These are phyloP conservation scores for Sporothrix inflata DNA, from an alignment of 2,329 filamentous ascomycete genomes.

Conservation along the genomic window DNA sequence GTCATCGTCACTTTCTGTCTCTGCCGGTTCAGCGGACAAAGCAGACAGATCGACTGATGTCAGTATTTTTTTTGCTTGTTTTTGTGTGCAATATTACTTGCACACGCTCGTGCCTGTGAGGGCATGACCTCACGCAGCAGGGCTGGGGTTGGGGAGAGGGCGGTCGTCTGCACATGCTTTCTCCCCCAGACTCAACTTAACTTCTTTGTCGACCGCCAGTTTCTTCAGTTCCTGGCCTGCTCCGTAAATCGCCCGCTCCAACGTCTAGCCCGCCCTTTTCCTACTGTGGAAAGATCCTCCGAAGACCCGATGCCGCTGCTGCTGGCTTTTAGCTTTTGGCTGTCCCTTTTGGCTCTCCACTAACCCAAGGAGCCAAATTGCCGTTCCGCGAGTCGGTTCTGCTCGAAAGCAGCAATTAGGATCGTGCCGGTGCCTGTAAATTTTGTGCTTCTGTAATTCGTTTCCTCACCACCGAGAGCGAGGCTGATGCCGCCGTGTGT, in stretches of 20 bases:
- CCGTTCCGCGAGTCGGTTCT: conserved; percentile 20
- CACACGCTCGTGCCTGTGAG: neutral
- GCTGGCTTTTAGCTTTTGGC: neutral
- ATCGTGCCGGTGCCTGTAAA: conserved; percentile 8
- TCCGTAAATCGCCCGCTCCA: conserved; percentile 10
- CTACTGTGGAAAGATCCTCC: neutral
- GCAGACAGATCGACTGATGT: neutral
- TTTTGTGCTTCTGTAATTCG: neutral
- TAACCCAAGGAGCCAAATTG: neutral
- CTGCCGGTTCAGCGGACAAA: neutral
- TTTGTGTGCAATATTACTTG: conserved; percentile 3
- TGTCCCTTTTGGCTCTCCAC: neutral
- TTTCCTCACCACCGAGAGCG: neutral
- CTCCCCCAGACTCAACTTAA: neutral
- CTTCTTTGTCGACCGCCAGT: neutral
- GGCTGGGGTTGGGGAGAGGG: neutral
- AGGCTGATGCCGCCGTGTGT: neutral
- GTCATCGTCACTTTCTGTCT: neutral
- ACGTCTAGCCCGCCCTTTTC: neutral
- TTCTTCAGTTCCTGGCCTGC: neutral
- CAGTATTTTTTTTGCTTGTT: neutral
- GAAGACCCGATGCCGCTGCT: conserved; percentile 9
- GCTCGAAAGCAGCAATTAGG: conserved; percentile 20
- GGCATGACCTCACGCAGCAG: conserved; percentile 7
- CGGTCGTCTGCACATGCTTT: neutral